Evolutionary conservation across 2,329 filamentous ascomycete genomes (phyloP), one percentile per base, ranked within the genome.

Genomic region (Aspergillus fumigatiaffinis): DNA sequence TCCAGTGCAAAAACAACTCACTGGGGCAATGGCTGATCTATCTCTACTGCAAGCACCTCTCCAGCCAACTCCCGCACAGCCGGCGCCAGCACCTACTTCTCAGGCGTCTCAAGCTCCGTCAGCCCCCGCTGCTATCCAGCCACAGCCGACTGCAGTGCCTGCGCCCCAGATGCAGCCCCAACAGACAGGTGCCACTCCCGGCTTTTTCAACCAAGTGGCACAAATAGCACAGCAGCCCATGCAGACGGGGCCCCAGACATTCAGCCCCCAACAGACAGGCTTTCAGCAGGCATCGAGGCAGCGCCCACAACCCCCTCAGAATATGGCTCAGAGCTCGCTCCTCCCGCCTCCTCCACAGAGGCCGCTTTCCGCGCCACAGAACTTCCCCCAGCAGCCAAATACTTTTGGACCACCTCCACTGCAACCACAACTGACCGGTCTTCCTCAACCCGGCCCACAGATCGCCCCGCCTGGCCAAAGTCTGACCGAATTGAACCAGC

Each of bases 351-450:
- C 90, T 20, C 91, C 92, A 10, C 84, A 87, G 53, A 84, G 94
- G 59, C 89, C 94, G 7, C 82, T 94, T 12, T 97, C 93, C 44
- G 93, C 94, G 42, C 93, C 94, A 26, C 89, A 91, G 71, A 89
- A 91, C 54, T 88, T 81, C 58, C 75, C 85, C 51, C 88, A 89
- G 68, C 86, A 87, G 69, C 86, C 86, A 49, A 92, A 83, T 72
- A 82, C 81, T 4, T 94, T 95, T 71, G 83, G 84, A 7, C 84
- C 88, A 20, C 86, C 90, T 51, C 87, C 90, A 17, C 76, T 97
- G 64, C 88, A 92, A 71, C 87, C 91, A 53, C 93, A 97, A 71
- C 84, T 92, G 73, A 97, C 94, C 4, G 92, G 93, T 8, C 65
- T 82, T 54, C 82, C 84, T 62, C 84, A 85, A 68, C 77, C 78